Evolutionary conservation across 176 grass and related monocot species (phyloP), one percentile per base, ranked within the genome.

Genomic region (Eremochloa ophiuroides): DNA sequence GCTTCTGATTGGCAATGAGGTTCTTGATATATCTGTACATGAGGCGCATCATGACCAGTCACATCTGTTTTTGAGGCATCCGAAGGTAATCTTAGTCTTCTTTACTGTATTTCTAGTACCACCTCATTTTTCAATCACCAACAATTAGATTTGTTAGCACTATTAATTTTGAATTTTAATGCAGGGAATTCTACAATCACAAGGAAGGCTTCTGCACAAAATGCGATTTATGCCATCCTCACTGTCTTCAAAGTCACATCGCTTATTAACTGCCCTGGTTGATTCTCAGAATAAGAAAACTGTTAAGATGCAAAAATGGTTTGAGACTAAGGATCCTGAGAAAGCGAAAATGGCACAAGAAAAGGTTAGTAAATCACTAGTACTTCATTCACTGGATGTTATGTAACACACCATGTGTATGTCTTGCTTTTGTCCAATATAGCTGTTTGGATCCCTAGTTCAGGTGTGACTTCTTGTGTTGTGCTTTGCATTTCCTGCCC

Each of bases 181-280:
- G 50, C 84, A 99, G 96, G 96, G 96, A 84, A 77, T 93, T 62
- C 86, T 99, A 82, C 96, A 99, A 84, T 99, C 93, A 65, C 96
- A 99, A 95, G 96, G 96, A 78, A 95, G 93, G 69, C 90, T 95
- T 66, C 67, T 93, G 83, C 82, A 37, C 6, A 99, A 99, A 85
- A 93, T 99, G 91, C 95, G 91, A 76, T 95, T 99, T 75, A 99
- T 93, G 93, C 96, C 96, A 86, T 99, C 96, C 86, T 99, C 96
- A 69, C 87, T 99, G 65, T 93, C 91, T 83, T 95, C 96, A 48
- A 95, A 95, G 77, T 99, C 93, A 0, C 93, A 99, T 89, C 88
- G 90, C 47, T 87, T 93, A 79, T 85, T 99, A 74, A 99, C 91
- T 74, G 93, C 96, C 41, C 84, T 99, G 75, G 93, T 99, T 85